Evolutionary conservation across 2,329 filamentous ascomycete genomes (phyloP), one percentile per base, ranked within the genome.

Genomic region (Thelonectria rubi): DNA sequence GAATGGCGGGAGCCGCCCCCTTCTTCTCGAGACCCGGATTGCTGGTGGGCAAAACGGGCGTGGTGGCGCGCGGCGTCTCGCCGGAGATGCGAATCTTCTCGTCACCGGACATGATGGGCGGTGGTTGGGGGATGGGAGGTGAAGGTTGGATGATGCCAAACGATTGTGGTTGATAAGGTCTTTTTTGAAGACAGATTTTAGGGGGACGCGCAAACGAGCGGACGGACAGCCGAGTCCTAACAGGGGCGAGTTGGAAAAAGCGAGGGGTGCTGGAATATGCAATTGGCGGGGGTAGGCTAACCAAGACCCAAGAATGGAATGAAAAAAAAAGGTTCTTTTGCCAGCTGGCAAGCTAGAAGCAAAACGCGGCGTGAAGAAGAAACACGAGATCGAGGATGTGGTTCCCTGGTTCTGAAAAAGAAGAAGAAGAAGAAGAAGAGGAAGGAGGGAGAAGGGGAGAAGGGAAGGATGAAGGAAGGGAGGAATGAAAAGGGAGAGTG

Each of bases 81-180:
- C 91, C 91, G 48, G 93, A 97, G 72, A 88, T 84, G 75, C 94
- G 90, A 71, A 85, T 89, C 81, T 97, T 97, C 79, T 97, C 91
- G 76, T 91, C 91, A 72, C 65, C 72, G 65, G 76, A 76, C 76
- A 78, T 78, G 47, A 34, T 73, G 71, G 87, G 90, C 91, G 64
- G 15, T 76, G 52, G 58, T 24, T 81, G 74, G 63, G 69, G 64
- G 69, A 65, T 66, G 62, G 69, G 70, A 67, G 62, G 64, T 56
- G 60, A 56, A 47, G 51, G 55, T 58, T 57, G 62, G 58, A 64
- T 58, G 64, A 39, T 66, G 63, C 49, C 48, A 63, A 65, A 54
- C 49, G 57, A 58, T 64, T 57, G 58, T 67, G 47, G 63, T 67
- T 58, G 67, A 65, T 67, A 72, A 69, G 63, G 62, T 51, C 61